Evolutionary conservation across 352 stramenopile species (phyloP).

Genomic region (Globisporangium megalacanthum): DNA sequence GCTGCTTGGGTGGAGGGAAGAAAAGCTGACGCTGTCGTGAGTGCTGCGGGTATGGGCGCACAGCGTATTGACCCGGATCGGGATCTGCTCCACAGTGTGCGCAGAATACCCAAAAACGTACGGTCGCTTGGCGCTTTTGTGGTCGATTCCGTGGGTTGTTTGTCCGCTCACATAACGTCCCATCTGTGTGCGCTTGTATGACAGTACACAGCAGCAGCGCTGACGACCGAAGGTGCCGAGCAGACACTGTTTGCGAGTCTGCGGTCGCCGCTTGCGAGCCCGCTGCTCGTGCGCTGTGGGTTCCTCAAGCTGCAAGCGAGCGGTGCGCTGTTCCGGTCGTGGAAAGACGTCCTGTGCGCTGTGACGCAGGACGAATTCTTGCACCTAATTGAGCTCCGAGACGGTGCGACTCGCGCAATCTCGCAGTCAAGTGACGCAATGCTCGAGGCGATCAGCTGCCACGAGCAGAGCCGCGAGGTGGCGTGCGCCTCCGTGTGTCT

Average conservation of each 20-base stretch:
- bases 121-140: constrained; percentile 9
- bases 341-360: constrained; percentile 70
- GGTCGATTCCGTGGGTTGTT: not conserved
- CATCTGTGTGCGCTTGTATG: not conserved
- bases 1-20: too few species aligned
- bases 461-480: constrained; percentile 42
- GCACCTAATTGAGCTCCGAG: constrained; percentile 72
- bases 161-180: too few species aligned
- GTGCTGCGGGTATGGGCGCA: not conserved
- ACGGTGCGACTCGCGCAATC: constrained; percentile 46
- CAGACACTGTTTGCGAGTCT: constrained; percentile 55
- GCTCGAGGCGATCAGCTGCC: constrained; percentile 46
- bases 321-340: constrained; percentile 67
- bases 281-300: constrained; percentile 60
- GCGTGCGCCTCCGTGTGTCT: constrained; percentile 50
- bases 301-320: constrained; percentile 77
- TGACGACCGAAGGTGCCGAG: constrained; percentile 55
- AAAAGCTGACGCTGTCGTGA: too few species aligned
- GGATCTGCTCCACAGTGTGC: constrained; percentile 70
- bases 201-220: constrained; percentile 64
- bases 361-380: constrained; percentile 74
- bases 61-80: constrained; percentile 75
- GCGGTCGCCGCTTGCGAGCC: constrained; percentile 63
- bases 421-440: constrained; percentile 53
- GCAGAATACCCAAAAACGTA: constrained; percentile 83